Evolutionary conservation across 2,329 filamentous ascomycete genomes (phyloP).

Genomic region (Paecilomyces formosus): DNA sequence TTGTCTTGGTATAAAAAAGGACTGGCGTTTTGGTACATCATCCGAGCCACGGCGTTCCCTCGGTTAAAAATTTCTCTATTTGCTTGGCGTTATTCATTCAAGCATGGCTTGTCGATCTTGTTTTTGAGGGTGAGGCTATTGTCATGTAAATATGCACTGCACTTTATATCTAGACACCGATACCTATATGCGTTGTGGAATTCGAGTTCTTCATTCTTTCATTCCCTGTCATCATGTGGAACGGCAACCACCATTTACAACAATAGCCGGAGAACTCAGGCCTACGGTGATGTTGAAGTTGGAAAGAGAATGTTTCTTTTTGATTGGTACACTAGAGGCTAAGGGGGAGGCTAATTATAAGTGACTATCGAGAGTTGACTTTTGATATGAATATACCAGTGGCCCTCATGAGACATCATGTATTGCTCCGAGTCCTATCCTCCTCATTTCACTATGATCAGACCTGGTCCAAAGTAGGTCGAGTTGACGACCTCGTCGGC

Average conservation of each 20-base stretch:
- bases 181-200: neutral
- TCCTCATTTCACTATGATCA: conserved; percentile 20
- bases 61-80: neutral
- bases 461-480: conserved; percentile 27
- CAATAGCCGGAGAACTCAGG: neutral
- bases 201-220: neutral
- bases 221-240: neutral
- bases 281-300: neutral
- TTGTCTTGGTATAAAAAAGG: neutral
- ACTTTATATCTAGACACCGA: neutral
- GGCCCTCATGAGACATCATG: neutral
- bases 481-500: conserved; percentile 22
- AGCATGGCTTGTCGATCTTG: neutral
- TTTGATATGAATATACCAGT: neutral
- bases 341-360: neutral
- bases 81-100: neutral
- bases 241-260: neutral
- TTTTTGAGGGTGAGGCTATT: neutral
- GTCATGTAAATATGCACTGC: neutral
- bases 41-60: neutral
- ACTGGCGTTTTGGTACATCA: neutral
- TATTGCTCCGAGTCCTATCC: neutral
- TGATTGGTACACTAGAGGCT: conserved; percentile 1
- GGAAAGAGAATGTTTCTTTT: neutral
- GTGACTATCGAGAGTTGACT: neutral